Evolutionary conservation across 106 monocot species (phyloP), one percentile per base, ranked within the genome.

Genomic region (Apostasia shenzhenica): DNA sequence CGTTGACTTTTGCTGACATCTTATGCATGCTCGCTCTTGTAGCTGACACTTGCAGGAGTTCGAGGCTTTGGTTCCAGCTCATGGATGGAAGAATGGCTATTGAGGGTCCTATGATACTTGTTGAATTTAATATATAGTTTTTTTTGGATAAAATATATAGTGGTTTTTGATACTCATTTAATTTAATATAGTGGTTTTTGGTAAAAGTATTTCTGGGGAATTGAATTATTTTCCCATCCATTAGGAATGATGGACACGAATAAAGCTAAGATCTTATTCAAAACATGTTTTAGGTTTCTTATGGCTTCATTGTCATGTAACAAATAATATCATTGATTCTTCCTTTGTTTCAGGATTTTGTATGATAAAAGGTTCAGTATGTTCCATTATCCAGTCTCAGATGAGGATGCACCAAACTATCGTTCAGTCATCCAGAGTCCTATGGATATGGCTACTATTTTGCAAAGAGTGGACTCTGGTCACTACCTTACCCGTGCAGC

Each of bases 401-500:
- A 90, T 67, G 93, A 99, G 68, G 99, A 93, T 82, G 93, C 81
- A 12, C 93, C 99, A 6, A 88, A 99, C 49, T 99, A 99, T 75
- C 82, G 74, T 72, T 77, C 92, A 39, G 77, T 99, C 55, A 75
- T 99, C 72, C 93, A 87, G 47, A 99, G 90, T 56, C 99, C 99
- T 8, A 99, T 99, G 81, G 99, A 99, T 83, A 70, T 99, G 73
- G 93, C 99, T 55, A 93, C 99, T 67, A 50, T 99, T 26, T 81
- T 99, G 79, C 92, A 99, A 68, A 87, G 59, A 61, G 93, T 93
- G 45, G 99, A 99, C 62, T 82, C 76, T 76, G 99, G 99, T 38
- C 84, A 83, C 1, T 99, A 99, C 79, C 83, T 84, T 54, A 88
- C 81, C 0, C 61, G 77, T 37, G 70, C 85, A 56, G 48, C 79